phyloP scores from a whole-genome alignment of 2,329 filamentous ascomycete genomes.

The Neospermospora avenae region DNA sequence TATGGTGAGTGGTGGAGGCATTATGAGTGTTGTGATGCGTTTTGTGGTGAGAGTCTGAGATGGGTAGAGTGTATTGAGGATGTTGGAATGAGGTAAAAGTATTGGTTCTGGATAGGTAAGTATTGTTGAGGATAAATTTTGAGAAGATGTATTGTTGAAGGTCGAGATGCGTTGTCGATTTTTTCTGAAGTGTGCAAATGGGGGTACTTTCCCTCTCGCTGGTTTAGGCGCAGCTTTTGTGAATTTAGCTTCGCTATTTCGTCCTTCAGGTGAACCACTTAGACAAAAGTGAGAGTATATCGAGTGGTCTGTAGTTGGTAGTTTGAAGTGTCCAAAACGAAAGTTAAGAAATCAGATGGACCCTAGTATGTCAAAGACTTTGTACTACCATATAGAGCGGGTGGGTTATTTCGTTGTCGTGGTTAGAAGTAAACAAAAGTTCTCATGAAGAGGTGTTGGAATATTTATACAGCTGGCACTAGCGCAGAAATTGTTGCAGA shows the following conservation, averaged over 20 bases:
- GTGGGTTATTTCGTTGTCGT: no score
- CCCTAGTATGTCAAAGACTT: no score
- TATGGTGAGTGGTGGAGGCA: background rate
- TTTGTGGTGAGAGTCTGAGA: background rate
- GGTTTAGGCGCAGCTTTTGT: background rate
- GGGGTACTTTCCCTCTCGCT: background rate
- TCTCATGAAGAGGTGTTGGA: no score
- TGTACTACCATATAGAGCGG: no score
- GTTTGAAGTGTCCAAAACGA: no score
- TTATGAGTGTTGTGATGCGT: background rate
- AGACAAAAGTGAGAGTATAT: background rate
- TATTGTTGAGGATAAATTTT: background rate
- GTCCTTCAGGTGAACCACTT: background rate
- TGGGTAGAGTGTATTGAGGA: background rate
- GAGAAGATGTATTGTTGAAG: background rate
- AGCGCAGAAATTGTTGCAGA: no score
- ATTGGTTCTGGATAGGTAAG: background rate
- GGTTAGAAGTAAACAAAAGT: no score
- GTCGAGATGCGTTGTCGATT: background rate
- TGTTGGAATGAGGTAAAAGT: background rate
- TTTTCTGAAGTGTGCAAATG: no score
- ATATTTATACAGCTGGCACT: no score
- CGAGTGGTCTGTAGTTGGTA: no score
- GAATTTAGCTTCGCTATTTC: no score
- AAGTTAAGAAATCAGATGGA: no score